Percentiles rank a stretch among this genome's conserved stretches.
Evolutionary conservation across 1,284 basidiomycete genomes (phyloP).

Genomic region (Cutaneotrichosporon cutaneum): DNA sequence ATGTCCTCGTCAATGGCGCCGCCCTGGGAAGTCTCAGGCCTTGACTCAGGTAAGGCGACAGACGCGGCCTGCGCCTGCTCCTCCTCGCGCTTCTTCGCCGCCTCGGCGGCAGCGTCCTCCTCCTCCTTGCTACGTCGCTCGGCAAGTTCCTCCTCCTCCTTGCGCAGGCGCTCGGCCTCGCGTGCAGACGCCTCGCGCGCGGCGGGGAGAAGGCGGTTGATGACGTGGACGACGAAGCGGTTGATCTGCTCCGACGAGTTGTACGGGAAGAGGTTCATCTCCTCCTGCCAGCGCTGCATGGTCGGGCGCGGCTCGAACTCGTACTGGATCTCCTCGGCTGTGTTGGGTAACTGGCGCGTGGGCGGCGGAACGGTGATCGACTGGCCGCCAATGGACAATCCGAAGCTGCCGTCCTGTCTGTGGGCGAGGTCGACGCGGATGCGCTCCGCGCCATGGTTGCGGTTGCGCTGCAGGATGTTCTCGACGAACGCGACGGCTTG

Average conservation of each 20-base stretch:
- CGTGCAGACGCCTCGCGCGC: constrained; percentile 59
- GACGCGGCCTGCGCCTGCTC: constrained; percentile 25
- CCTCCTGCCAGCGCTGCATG: constrained; percentile 85
- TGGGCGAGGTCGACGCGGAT: constrained; percentile 42
- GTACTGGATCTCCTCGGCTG: constrained; percentile 27
- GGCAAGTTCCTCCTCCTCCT: constrained; percentile 38
- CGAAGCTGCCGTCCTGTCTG: constrained; percentile 33
- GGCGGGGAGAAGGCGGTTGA: constrained; percentile 75
- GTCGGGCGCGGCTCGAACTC: constrained; percentile 69
- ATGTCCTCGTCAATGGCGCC: constrained; percentile 62
- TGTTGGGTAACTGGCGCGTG: constrained; percentile 14
- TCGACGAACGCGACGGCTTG: constrained; percentile 81
- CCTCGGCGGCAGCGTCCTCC: constrained; percentile 29
- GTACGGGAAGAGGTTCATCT: constrained; percentile 76
- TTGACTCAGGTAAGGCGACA: constrained; percentile 50
- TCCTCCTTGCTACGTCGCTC: constrained; percentile 23
- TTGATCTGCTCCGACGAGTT: constrained; percentile 70
- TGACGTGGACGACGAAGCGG: constrained; percentile 71
- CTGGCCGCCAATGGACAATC: constrained; percentile 38
- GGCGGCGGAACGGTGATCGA: constrained; percentile 54
- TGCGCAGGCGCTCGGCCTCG: constrained; percentile 44
- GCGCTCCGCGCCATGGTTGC: constrained; percentile 28
- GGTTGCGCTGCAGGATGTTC: constrained; percentile 58
- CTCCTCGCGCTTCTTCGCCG: constrained; percentile 25
- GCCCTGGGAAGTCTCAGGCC: constrained; percentile 59